These are phyloP conservation scores for Kwoniella botswanensis DNA, from an alignment of 768 basidiomycete species.

Conservation along the genomic window DNA sequence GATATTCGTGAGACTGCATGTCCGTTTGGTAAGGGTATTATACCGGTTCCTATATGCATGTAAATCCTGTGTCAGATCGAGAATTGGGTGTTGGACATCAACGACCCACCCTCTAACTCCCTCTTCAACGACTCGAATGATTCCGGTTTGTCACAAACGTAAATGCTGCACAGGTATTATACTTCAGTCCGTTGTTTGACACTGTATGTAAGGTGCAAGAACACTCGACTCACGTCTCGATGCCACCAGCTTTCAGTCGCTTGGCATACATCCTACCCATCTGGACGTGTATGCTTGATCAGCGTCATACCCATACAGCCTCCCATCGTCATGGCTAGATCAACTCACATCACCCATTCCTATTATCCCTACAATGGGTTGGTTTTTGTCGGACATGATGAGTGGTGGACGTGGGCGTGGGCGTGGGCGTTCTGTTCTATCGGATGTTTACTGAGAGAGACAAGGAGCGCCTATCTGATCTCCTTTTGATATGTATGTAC, in stretches of 20 bases:
- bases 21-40: conserved; percentile 76
- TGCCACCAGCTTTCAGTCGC: conserved; percentile 76
- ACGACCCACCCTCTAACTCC: conserved; percentile 67
- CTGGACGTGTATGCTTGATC: neutral
- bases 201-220: too few species aligned
- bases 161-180: conserved; percentile 65
- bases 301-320: neutral
- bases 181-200: too few species aligned
- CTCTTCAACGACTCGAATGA: conserved; percentile 69
- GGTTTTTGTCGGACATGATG: conserved; percentile 3
- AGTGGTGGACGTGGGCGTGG: too few species aligned
- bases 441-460: too few species aligned
- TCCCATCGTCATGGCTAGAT: too few species aligned
- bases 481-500: too few species aligned
- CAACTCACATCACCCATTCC: conserved; percentile 17
- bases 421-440: too few species aligned
- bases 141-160: conserved; percentile 83
- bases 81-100: neutral
- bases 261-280: conserved; percentile 96
- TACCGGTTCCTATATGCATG: conserved; percentile 61
- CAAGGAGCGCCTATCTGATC: too few species aligned
- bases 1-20: conserved; percentile 85
- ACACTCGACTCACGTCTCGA: conserved; percentile 70
- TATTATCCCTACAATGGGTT: conserved; percentile 16
- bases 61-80: too few species aligned